Evolutionary conservation across 768 basidiomycete genomes (phyloP), one percentile per base, ranked within the genome.

Genomic region (Agaricus sinodeliciosus): DNA sequence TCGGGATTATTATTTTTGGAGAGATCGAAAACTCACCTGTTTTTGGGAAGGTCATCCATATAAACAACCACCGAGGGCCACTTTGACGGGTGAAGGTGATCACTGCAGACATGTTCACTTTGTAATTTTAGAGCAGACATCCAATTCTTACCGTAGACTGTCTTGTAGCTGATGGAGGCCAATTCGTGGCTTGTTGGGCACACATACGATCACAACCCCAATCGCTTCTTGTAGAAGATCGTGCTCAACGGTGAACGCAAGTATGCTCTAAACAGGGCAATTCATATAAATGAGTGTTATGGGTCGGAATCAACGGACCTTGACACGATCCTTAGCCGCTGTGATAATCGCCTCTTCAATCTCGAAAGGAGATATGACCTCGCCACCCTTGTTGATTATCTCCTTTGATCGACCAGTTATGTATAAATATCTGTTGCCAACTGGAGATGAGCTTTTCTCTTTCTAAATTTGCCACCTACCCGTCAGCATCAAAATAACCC

Each of bases 341-440:
- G 65, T 69, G 37, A 69, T 63, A 36, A 84, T 65, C 3, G 81
- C 81, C 50, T 80, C 76, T 63, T 84, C 81, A 19, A 84, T 66
- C 64, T 84, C 80, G 53, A 82, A 76, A 1, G 81, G 81, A 3
- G 77, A 79, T 39, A 81, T 74, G 48, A 81, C 80, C 64, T 82
- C 80, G 7, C 81, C 81, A 15, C 80, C 81, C 57, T 77, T 75
- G 59, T 77, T 77, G 57, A 79, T 80, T 55, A 80, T 77, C 66
- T 82, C 81, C 61, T 82, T 82, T 16, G 79, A 72, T 22, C 79
- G 71, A 9, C 80, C 81, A 0, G 80, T 81, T 56, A 82, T 74
- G 54, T 71, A 73, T 3, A 82, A 59, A 55, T 72, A 69, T 35
- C 68, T 69, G 39, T 19, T 43, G 16, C 18, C 35, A 15, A n/a